These are phyloP conservation scores for Castanospermum australe DNA, from an alignment of 306 rosid genomes.

Conservation along the genomic window DNA sequence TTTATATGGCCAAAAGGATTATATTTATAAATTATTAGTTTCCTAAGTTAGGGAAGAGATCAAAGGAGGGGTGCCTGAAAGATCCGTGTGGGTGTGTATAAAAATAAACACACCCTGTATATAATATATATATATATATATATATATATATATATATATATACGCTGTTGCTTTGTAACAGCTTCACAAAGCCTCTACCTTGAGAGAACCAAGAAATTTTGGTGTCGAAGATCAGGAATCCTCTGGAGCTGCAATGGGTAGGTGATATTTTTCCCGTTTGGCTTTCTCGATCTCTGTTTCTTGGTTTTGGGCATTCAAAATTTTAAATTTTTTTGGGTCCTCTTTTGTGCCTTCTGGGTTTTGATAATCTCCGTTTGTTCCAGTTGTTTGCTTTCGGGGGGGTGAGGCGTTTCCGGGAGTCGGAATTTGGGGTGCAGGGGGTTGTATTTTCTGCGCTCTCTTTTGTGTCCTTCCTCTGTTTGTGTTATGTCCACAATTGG, in stretches of 20 bases:
- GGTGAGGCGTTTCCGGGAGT: neutral
- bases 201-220: conserved; percentile 38
- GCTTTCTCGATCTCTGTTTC: conserved; percentile 35
- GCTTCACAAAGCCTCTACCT: conserved; percentile 24
- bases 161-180: conserved; percentile 15
- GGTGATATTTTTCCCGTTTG: conserved; percentile 8
- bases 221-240: conserved; percentile 39
- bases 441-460: neutral
- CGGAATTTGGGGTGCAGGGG: conserved; percentile 1
- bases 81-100: conserved; percentile 38
- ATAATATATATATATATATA: neutral
- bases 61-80: conserved; percentile 20
- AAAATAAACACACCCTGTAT: neutral
- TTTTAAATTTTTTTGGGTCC: neutral
- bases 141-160: neutral
- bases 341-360: conserved; percentile 11
- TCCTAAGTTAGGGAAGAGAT: conserved; percentile 46
- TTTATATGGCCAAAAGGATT: neutral
- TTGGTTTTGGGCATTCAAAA: conserved; percentile 21
- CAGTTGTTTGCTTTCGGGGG: neutral
- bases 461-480: neutral
- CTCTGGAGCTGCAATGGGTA: conserved; percentile 59
- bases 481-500: conserved; percentile 10
- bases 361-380: conserved; percentile 9
- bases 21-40: conserved; percentile 31